phyloP scores from a whole-genome alignment of 140 eudicot genomes.

The Bidens hawaiensis region DNA sequence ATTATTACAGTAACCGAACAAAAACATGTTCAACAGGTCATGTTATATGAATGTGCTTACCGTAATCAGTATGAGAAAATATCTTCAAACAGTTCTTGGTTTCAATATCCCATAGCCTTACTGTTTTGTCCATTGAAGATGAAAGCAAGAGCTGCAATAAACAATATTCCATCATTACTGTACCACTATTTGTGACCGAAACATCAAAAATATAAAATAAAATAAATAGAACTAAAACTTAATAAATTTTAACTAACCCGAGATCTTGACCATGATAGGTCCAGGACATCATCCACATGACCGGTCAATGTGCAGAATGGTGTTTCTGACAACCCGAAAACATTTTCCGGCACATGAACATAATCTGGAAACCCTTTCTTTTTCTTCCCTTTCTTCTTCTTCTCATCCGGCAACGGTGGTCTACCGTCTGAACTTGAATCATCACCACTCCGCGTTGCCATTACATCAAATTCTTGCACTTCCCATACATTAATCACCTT shows the following conservation, averaged over 20 bases:
- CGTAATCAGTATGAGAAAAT: conserved; percentile 80
- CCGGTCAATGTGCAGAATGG: conserved; percentile 71
- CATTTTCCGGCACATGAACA: conserved; percentile 75
- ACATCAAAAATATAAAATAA: background rate
- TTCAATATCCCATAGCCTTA: conserved; percentile 79
- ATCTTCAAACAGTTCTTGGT: conserved; percentile 56
- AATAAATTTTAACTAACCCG: conserved; percentile 43
- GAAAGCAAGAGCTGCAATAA: conserved; percentile 60
- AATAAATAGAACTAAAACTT: background rate
- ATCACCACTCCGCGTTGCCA: conserved; percentile 24
- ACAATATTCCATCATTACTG: background rate
- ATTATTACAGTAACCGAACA: background rate
- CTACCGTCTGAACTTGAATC: conserved; percentile 32
- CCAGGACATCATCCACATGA: conserved; percentile 75
- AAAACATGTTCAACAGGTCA: background rate
- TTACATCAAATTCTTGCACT: conserved; percentile 35
- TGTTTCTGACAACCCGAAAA: conserved; percentile 72
- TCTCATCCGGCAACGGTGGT: conserved; percentile 73
- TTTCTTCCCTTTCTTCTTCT: conserved; percentile 61
- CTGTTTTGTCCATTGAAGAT: conserved; percentile 98
- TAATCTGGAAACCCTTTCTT: conserved; percentile 63
- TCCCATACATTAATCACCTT: conserved; percentile 35
- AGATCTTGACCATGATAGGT: conserved; percentile 79
- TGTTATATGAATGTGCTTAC: conserved; percentile 27
- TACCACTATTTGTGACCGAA: background rate